Evolutionary conservation across 2,329 filamentous ascomycete species (phyloP).

Genomic region (Colletotrichum salicis): DNA sequence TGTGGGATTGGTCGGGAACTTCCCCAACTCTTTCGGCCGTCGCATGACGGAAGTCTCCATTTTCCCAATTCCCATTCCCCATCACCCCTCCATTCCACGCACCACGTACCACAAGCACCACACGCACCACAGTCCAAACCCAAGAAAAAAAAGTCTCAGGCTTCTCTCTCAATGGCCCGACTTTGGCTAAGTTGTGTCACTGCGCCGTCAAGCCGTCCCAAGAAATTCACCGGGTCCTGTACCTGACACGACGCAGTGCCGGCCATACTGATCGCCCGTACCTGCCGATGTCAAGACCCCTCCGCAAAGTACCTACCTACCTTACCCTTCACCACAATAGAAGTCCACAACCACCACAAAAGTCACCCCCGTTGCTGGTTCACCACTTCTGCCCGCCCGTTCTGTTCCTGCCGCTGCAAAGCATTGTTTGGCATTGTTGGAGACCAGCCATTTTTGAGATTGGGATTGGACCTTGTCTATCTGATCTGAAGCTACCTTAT

Average conservation of each 20-base stretch:
- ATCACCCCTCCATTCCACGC: conserved; percentile 33
- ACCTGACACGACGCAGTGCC: background rate
- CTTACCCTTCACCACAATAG: background rate
- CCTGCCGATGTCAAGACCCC: background rate
- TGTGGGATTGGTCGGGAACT: conserved; percentile 35
- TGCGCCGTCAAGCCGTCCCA: background rate
- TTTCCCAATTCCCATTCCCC: conserved; percentile 11
- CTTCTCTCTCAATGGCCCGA: background rate
- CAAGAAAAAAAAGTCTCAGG: background rate
- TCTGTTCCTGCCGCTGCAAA: conserved; percentile 24
- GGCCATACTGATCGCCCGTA: conserved; percentile 1
- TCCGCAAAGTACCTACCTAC: background rate
- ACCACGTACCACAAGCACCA: conserved; percentile 13
- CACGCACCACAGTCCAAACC: background rate
- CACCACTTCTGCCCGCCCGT: conserved; percentile 19
- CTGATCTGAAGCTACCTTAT: background rate
- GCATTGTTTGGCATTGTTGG: conserved; percentile 27
- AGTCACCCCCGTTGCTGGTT: background rate
- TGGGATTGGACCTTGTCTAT: conserved; percentile 14
- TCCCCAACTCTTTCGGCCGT: conserved; percentile 44
- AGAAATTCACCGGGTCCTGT: background rate
- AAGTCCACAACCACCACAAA: background rate
- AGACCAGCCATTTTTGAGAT: conserved; percentile 6
- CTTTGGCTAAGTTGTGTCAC: background rate
- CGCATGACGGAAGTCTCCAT: conserved; percentile 36